Evolutionary conservation across 1,284 basidiomycete genomes (phyloP).

Genomic region (Anthracocystis walkeri): DNA sequence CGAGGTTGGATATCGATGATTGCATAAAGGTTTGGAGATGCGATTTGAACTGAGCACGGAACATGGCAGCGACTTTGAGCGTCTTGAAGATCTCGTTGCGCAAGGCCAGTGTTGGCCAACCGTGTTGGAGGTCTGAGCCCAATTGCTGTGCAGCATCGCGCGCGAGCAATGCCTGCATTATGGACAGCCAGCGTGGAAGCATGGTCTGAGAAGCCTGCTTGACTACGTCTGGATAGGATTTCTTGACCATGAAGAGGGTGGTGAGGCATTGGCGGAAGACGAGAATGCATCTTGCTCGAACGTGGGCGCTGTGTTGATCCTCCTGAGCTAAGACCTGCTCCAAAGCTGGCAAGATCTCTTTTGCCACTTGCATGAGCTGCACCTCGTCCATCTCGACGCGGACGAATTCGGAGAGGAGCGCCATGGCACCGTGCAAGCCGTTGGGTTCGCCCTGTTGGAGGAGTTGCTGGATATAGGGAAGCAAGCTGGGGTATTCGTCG

Average conservation of each 20-base stretch:
- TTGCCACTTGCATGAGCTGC: conserved; percentile 62
- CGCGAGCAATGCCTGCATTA: conserved; percentile 50
- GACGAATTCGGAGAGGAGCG: conserved; percentile 64
- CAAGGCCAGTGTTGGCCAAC: conserved; percentile 53
- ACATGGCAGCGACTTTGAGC: conserved; percentile 61
- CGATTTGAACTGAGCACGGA: conserved; percentile 57
- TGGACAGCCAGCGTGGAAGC: conserved; percentile 80
- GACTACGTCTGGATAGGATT: conserved; percentile 85
- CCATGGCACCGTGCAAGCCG: conserved; percentile 61
- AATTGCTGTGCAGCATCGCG: conserved; percentile 28
- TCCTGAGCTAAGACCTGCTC: conserved; percentile 51
- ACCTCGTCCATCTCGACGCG: conserved; percentile 66
- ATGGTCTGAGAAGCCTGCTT: conserved; percentile 84
- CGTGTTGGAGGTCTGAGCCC: conserved; percentile 15
- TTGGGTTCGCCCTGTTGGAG: conserved; percentile 44
- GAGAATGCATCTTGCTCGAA: conserved; percentile 80
- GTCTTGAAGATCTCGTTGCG: conserved; percentile 62
- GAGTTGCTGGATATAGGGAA: conserved; percentile 52
- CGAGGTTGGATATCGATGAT: conserved; percentile 42
- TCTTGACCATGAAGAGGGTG: conserved; percentile 92
- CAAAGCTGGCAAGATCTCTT: conserved; percentile 60
- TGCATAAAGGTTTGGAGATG: conserved; percentile 36
- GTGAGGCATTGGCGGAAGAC: conserved; percentile 92
- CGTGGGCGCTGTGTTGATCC: conserved; percentile 42
- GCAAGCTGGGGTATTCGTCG: conserved; percentile 63